phyloP scores from a whole-genome alignment of 2,329 filamentous ascomycete species.

The Calonectria naviculata region DNA sequence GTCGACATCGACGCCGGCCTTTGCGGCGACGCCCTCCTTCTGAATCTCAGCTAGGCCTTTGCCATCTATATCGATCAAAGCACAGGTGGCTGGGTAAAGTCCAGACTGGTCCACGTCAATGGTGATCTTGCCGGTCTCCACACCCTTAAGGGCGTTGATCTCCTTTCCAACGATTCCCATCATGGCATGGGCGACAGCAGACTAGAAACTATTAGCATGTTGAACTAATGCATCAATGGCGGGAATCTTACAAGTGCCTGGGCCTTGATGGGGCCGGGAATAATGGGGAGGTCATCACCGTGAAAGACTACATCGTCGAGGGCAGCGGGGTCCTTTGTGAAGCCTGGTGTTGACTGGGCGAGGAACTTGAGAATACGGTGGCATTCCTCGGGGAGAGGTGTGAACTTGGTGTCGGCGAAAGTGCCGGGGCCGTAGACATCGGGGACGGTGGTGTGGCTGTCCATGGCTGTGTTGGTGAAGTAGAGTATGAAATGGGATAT shows the following conservation, averaged over 20 bases:
- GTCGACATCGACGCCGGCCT: neutral
- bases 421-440: neutral
- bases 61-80: neutral
- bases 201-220: neutral
- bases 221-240: neutral
- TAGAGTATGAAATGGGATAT: neutral
- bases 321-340: conserved; percentile 42
- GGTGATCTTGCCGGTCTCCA: conserved; percentile 38
- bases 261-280: conserved; percentile 50
- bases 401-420: neutral
- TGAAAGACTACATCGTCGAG: conserved; percentile 45
- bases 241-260: conserved; percentile 38
- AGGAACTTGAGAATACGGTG: neutral
- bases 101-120: conserved; percentile 58
- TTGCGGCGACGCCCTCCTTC: neutral
- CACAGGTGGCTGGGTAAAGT: conserved; percentile 1
- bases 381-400: neutral
- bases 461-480: neutral
- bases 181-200: conserved; percentile 46
- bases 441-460: neutral
- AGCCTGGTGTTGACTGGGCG: conserved; percentile 20
- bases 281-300: conserved; percentile 43
- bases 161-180: conserved; percentile 48
- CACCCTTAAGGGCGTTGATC: conserved; percentile 46
- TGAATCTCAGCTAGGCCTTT: neutral